These are phyloP conservation scores for Lipomyces orientalis DNA, from an alignment of 805 yeast genomes.

Conservation along the genomic window DNA sequence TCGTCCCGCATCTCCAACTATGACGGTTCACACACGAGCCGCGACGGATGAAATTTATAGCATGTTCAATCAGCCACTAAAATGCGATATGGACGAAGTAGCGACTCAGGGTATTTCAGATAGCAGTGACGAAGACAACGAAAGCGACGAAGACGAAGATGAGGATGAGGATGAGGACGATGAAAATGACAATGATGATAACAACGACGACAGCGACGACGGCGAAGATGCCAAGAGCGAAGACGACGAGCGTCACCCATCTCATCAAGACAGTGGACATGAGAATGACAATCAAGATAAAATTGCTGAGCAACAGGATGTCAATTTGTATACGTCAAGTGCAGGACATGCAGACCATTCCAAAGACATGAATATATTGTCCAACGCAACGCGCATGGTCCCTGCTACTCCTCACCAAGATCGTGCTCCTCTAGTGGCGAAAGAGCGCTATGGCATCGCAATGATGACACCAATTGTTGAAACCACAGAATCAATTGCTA, in stretches of 20 bases:
- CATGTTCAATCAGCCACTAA: slow-evolving; percentile 70
- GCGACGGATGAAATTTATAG: slow-evolving; percentile 75
- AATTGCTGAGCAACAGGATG: not conserved
- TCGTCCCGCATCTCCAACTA: slow-evolving; percentile 70
- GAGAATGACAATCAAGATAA: not conserved
- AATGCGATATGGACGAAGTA: slow-evolving; percentile 35
- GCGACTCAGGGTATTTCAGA: slow-evolving; percentile 17
- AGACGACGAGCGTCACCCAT: slow-evolving; percentile 1
- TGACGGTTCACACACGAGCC: slow-evolving; percentile 74
- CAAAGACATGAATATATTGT: not conserved
- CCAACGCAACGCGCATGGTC: not conserved
- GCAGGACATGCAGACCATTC: not conserved
- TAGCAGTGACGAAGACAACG: slow-evolving; percentile 38
- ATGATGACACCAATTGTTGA: slow-evolving; percentile 45
- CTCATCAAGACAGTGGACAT: not conserved
- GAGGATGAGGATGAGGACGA: slow-evolving; percentile 35
- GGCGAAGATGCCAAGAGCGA: slow-evolving; percentile 20
- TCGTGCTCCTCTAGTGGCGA: slow-evolving; percentile 8
- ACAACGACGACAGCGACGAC: slow-evolving; percentile 23
- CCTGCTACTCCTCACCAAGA: slow-evolving; percentile 35
- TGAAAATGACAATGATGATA: slow-evolving; percentile 28
- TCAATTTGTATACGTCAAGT: not conserved
- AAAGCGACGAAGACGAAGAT: slow-evolving; percentile 38
- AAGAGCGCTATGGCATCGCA: slow-evolving; percentile 29
- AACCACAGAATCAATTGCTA: slow-evolving; percentile 39